Conservation (phyloP, 1,284 basidiomycete genomes). For the Hemileia vastatrix region DNA sequence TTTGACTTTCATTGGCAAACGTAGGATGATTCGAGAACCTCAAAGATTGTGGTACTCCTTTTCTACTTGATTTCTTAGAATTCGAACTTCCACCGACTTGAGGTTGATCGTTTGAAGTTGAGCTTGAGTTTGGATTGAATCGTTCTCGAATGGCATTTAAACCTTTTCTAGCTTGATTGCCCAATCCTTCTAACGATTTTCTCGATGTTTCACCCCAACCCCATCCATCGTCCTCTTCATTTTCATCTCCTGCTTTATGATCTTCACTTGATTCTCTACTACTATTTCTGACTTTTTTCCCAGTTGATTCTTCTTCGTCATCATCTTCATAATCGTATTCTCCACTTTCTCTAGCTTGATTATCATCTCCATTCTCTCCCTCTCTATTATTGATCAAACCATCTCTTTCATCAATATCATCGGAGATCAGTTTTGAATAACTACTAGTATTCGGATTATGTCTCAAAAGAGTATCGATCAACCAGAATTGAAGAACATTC, state of each 20-base stretch:
- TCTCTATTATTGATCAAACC: neutral
- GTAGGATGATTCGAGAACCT: neutral
- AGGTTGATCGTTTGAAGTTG: neutral
- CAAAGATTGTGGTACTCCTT: neutral
- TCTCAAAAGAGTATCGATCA: constrained; percentile 39
- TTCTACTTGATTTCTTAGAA: neutral
- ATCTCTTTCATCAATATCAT: neutral
- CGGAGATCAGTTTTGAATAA: constrained; percentile 26
- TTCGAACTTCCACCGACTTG: neutral
- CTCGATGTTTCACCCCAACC: neutral
- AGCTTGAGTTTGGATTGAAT: neutral
- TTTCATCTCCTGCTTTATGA: no score
- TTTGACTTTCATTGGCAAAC: neutral
- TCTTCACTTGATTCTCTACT: neutral
- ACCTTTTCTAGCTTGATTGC: neutral
- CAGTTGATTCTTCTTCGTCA: constrained; percentile 16
- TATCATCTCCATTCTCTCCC: constrained; percentile 23
- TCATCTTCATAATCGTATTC: constrained; percentile 24
- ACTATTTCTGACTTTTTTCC: neutral
- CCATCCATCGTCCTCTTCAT: neutral
- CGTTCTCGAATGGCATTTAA: neutral
- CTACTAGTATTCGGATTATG: constrained; percentile 35
- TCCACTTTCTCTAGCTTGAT: constrained; percentile 25
- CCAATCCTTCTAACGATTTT: neutral
- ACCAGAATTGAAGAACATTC: constrained; percentile 42